phyloP scores from a whole-genome alignment of 2,329 filamentous ascomycete species.

The Fusarium sp. region DNA sequence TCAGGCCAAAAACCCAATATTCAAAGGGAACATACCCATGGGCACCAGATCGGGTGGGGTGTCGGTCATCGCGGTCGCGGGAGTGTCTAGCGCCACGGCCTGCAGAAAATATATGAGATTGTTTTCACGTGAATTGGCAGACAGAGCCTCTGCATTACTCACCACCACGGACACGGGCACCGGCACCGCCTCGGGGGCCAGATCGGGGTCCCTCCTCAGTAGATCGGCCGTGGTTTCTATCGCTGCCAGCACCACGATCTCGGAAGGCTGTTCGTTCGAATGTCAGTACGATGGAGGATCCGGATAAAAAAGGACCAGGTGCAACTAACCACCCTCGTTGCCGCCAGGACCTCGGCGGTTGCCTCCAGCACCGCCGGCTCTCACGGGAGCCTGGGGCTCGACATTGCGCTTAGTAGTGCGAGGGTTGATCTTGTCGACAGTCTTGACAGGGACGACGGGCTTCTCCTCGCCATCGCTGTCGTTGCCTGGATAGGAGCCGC shows the following conservation, averaged over 20 bases:
- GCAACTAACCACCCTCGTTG: conserved; percentile 85
- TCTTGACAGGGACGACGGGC: conserved; percentile 86
- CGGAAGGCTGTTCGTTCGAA: conserved; percentile 76
- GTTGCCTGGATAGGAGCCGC: conserved; percentile 61
- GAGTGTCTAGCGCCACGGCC: conserved; percentile 66
- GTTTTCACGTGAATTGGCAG: background rate
- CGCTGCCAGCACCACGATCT: conserved; percentile 84
- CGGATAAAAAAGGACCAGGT: conserved; percentile 1
- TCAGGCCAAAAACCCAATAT: background rate
- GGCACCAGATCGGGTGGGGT: conserved; percentile 58
- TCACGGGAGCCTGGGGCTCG: conserved; percentile 76
- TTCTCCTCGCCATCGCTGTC: conserved; percentile 74
- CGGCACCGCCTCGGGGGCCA: conserved; percentile 71
- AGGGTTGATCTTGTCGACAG: conserved; percentile 84
- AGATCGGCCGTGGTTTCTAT: conserved; percentile 84
- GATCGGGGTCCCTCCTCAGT: conserved; percentile 74
- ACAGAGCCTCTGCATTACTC: conserved; percentile 44
- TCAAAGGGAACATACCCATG: conserved; percentile 57
- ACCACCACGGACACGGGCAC: conserved; percentile 73
- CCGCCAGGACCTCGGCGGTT: conserved; percentile 72
- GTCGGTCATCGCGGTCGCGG: conserved; percentile 68
- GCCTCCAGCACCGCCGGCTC: conserved; percentile 56
- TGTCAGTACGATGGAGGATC: conserved; percentile 24
- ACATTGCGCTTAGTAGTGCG: conserved; percentile 88
- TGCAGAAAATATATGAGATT: conserved; percentile 42